Evolutionary conservation across 2,329 filamentous ascomycete species (phyloP), one percentile per base, ranked within the genome.

Genomic region (Alternaria angustiovoidea): DNA sequence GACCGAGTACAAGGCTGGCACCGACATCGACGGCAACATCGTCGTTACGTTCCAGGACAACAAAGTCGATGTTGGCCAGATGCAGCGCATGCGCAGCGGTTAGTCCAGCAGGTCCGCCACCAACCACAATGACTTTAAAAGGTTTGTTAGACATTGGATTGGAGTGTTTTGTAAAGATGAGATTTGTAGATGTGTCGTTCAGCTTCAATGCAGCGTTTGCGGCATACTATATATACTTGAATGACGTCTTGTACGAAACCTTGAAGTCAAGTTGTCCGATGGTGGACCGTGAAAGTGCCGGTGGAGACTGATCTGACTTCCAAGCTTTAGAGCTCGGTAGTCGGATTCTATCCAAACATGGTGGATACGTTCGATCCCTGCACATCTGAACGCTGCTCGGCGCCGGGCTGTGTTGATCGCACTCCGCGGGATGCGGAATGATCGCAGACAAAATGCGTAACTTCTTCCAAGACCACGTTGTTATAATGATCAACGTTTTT

Each of bases 91-190:
- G 51, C 1, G 51, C 51, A 46, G 51, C 41, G 14, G 39, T 28
- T 0, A 54, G 22, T 11, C 51, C 51, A 1, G 30, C 20, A 1
- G 51, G 51, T 5, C 51, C 51, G 5, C 51, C 51, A 20, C 51
- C 51, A 14, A 54, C 16, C 14, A 54, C 39, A 4, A 54, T 46
- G 11, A 54, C 51, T 44, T 46, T 54, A 6, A 54, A 54, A 5
- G 30, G 20, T 20, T 44, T 18, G 16, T 20, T 14, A 20, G 51
- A 2, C 51, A 54, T 54, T 34, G 2, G 9, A 32, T 5, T 28
- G 8, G 4, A 22, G 2, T 20, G 4, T 28, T 26, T 5, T 28
- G 38, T 28, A 12, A 14, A 42, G 14, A 52, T 20, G n/a, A 9
- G 6, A 14, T 16, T 7, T 30, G 2, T 7, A n/a, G 18, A 32